Evolutionary conservation across 108 stramenopile genomes (phyloP).

Genomic region (Poteriospumella lacustris): DNA sequence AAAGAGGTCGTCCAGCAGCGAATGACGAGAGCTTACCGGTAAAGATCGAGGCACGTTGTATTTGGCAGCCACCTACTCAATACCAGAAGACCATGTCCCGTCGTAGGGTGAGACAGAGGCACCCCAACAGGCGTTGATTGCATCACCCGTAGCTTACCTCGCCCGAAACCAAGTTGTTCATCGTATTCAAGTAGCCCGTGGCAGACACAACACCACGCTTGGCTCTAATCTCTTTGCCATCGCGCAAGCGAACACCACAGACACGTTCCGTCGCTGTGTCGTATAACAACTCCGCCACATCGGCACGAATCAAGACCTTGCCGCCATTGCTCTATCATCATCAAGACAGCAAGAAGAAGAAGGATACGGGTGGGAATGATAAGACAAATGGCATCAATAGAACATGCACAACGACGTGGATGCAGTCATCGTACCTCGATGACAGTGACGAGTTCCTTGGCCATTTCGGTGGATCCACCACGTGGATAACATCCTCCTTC

Average conservation of each 20-base stretch:
- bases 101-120: neutral
- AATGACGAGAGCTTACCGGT: slow-evolving; percentile 18
- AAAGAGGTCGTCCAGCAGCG: neutral
- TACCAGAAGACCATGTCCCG: too few relatives aligned
- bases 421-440: slow-evolving; percentile 15
- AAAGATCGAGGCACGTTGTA: neutral
- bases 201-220: slow-evolving; percentile 28
- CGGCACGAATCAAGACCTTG: slow-evolving; percentile 23
- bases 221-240: slow-evolving; percentile 36
- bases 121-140: neutral
- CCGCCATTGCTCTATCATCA: slow-evolving; percentile 35
- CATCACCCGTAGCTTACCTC: slow-evolving; percentile 12
- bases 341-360: too few relatives aligned
- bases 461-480: slow-evolving; percentile 32
- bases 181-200: slow-evolving; percentile 33
- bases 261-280: slow-evolving; percentile 31
- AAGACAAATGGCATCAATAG: too few relatives aligned
- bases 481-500: slow-evolving; percentile 33
- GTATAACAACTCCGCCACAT: slow-evolving; percentile 37
- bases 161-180: slow-evolving; percentile 13
- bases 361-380: too few relatives aligned
- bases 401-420: too few relatives aligned
- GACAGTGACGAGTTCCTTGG: slow-evolving; percentile 12
- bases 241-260: slow-evolving; percentile 29
- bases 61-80: neutral